Evolutionary conservation across 805 yeast genomes (phyloP), one percentile per base, ranked within the genome.

Genomic region (Hyphopichia homilentoma): DNA sequence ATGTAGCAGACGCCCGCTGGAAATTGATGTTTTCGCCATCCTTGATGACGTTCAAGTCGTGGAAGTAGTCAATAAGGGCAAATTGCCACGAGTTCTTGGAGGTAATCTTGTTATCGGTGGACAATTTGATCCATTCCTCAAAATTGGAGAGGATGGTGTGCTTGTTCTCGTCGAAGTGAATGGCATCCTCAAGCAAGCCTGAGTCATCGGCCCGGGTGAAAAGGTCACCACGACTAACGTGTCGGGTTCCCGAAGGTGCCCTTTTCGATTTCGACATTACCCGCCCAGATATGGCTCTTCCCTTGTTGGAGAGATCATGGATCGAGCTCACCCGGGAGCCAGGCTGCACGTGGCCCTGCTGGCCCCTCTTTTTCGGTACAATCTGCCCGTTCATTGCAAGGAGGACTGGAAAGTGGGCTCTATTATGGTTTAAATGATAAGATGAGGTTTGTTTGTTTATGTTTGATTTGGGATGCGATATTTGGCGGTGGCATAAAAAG

Each of bases 1-100:
- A 64, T 1, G 97, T 86, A 3, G 94, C 87, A 1, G 93, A 79
- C 0, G 97, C 97, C 44, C 81, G 77, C 54, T 86, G 96, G 55
- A 90, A 89, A 54, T 88, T 87, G 47, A 89, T 84, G 25, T 47
- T 50, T 9, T 55, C 57, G 6, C 70, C 72, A 39, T 70, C 76
- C 38, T 61, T 56, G 23, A 73, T 57, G 19, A 67, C 62, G 29
- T 65, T 66, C 56, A 73, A 55, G 41, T 73, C 77, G 45, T 69
- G 67, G 47, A 73, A 73, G 47, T 73, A 73, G 43, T 72, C 77
- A 37, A 73, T 73, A 39, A 73, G 53, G 0, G 68, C 70, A 40
- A 68, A 64, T 31, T 66, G 61, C 79, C 79, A 73, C 29, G 71
- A 58, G 44, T 73, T 73, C 26, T 54, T 59, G 22, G 65, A 43